Evolutionary conservation across 331 rosid genomes (phyloP).

Genomic region (Acacia pycnantha): DNA sequence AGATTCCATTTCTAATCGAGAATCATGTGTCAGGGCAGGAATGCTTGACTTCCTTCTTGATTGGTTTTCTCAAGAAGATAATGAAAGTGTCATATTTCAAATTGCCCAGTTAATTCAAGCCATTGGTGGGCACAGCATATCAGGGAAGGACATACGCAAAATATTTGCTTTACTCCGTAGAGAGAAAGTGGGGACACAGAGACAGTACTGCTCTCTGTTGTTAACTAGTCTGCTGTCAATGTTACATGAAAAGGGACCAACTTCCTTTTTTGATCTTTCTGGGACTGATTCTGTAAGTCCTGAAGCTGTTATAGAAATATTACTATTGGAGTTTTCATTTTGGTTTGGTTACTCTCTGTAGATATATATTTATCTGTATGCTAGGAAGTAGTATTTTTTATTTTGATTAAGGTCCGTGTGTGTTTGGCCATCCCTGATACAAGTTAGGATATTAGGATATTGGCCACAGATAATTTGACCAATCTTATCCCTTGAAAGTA

Average conservation of each 20-base stretch:
- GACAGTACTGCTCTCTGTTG: constrained; percentile 80
- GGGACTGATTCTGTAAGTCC: constrained; percentile 88
- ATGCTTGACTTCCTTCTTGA: constrained; percentile 94
- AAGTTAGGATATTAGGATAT: neutral
- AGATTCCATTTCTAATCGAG: constrained; percentile 91
- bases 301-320: constrained; percentile 23
- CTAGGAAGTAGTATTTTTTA: neutral
- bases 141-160: constrained; percentile 97
- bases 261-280: constrained; percentile 89
- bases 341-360: neutral
- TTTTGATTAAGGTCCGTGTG: neutral
- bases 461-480: neutral
- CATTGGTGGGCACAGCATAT: constrained; percentile 97
- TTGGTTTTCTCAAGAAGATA: constrained; percentile 87
- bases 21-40: constrained; percentile 97
- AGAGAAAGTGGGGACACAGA: constrained; percentile 79
- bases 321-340: constrained; percentile 1
- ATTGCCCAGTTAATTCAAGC: constrained; percentile 85
- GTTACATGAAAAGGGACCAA: constrained; percentile 95
- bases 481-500: neutral
- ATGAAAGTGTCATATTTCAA: constrained; percentile 65
- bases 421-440: neutral
- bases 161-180: constrained; percentile 90
- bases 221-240: constrained; percentile 79
- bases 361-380: constrained; percentile 13